Evolutionary conservation across 1,284 basidiomycete genomes (phyloP).

Genomic region (Chiua sp.): DNA sequence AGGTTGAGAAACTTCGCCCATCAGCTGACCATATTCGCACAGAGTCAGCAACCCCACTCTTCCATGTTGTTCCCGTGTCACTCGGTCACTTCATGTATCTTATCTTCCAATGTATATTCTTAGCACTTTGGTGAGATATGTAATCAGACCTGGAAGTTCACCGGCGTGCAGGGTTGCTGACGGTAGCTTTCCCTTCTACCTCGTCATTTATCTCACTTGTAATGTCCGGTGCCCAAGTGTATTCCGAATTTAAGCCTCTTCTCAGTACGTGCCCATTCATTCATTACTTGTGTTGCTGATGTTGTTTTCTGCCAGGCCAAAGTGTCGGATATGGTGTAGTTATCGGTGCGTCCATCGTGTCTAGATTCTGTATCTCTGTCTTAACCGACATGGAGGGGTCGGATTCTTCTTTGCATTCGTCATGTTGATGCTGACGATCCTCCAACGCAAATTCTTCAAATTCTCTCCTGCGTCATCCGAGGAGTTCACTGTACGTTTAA

Average conservation of each 20-base stretch:
- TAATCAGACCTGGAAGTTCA: neutral
- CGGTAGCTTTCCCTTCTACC: neutral
- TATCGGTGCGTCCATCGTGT: slow-evolving; percentile 40
- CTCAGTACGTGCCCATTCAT: slow-evolving; percentile 18
- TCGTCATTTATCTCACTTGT: neutral
- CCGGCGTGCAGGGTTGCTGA: neutral
- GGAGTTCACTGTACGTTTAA: slow-evolving; percentile 54
- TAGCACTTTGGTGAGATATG: slow-evolving; percentile 9
- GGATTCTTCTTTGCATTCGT: slow-evolving; percentile 56
- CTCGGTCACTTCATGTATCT: neutral
- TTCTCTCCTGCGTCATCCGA: slow-evolving; percentile 55
- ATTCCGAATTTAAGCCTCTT: slow-evolving; percentile 32
- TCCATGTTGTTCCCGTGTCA: too few species aligned
- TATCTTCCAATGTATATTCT: slow-evolving; percentile 19
- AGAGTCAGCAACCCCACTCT: too few species aligned
- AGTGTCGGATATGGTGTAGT: slow-evolving; percentile 58
- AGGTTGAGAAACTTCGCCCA: too few species aligned
- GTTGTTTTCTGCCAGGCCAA: slow-evolving; percentile 34
- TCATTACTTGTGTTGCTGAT: neutral
- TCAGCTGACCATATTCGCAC: too few species aligned
- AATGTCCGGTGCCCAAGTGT: slow-evolving; percentile 23
- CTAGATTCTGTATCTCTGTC: neutral
- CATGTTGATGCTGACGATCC: slow-evolving; percentile 49
- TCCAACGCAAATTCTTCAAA: slow-evolving; percentile 55
- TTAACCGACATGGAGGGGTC: slow-evolving; percentile 40